phyloP scores from a whole-genome alignment of 2,329 filamentous ascomycete genomes.

The Colletotrichum cordylinicola region DNA sequence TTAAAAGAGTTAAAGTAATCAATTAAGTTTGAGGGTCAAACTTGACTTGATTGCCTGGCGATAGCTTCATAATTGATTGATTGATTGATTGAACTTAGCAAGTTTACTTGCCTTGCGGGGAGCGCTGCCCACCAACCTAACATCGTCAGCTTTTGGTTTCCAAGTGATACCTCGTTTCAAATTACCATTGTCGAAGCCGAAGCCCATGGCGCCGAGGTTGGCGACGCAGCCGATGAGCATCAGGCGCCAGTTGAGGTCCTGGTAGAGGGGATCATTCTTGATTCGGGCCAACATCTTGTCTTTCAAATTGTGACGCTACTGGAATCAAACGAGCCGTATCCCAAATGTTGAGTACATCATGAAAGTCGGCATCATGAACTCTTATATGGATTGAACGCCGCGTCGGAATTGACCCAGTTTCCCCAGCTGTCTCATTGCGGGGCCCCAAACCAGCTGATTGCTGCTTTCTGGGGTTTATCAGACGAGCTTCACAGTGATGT shows the following conservation, averaged over 20 bases:
- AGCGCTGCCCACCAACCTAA: not conserved
- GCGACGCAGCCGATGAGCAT: not conserved
- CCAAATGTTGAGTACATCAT: not conserved
- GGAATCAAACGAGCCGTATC: not conserved
- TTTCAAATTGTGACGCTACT: no score
- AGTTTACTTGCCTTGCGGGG: no score
- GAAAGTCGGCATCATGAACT: not conserved
- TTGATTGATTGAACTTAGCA: no score
- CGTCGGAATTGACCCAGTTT: not conserved
- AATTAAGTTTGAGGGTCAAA: no score
- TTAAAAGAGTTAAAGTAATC: no score
- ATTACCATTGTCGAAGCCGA: not conserved
- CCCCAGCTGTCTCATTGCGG: not conserved
- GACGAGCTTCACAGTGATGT: not conserved
- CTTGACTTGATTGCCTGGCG: no score
- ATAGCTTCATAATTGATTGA: no score
- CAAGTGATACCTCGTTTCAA: not conserved
- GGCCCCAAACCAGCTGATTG: not conserved
- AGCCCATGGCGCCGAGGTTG: not conserved
- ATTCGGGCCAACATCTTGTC: not conserved
- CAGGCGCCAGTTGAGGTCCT: conserved; percentile 4
- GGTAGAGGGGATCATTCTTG: not conserved
- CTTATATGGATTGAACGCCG: not conserved
- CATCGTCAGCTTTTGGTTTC: not conserved
- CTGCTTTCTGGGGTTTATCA: not conserved